Conservation (phyloP, 768 basidiomycete species). For the Porphyrellus cyaneotinctus region DNA sequence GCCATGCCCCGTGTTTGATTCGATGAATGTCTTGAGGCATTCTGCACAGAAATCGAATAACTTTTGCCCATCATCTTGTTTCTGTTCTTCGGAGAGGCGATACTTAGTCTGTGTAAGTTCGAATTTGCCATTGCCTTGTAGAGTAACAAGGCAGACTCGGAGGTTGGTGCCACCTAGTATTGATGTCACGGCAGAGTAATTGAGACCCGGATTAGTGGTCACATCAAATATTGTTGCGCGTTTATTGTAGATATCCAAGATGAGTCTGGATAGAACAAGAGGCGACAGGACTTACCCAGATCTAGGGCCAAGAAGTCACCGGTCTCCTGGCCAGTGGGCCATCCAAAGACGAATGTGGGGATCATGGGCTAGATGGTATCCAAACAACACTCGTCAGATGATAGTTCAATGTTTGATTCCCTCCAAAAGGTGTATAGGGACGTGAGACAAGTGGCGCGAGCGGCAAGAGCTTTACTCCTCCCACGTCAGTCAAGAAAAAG, state of each 20-base stretch:
- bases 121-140: constrained; percentile 92
- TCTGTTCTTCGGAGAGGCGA: constrained; percentile 94
- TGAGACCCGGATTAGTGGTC: not conserved
- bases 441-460: not conserved
- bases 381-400: constrained; percentile 10
- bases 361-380: constrained; percentile 73
- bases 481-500: not conserved
- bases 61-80: constrained; percentile 93
- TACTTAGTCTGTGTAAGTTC: constrained; percentile 98
- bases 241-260: not conserved
- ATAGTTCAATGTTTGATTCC: not conserved
- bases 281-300: constrained; percentile 52
- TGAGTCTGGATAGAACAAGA: not conserved
- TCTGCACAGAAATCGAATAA: constrained; percentile 98
- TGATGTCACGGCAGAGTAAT: not conserved
- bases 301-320: constrained; percentile 91
- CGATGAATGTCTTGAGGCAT: constrained; percentile 84
- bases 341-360: constrained; percentile 94
- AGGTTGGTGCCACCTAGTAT: constrained; percentile 85
- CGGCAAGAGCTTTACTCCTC: not conserved
- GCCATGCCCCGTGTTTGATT: constrained; percentile 59
- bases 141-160: constrained; percentile 94
- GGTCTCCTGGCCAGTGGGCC: constrained; percentile 85
- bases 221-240: not conserved
- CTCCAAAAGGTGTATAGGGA: not conserved